phyloP scores from a whole-genome alignment of 2,329 filamentous ascomycete genomes.

The Capronia americana region DNA sequence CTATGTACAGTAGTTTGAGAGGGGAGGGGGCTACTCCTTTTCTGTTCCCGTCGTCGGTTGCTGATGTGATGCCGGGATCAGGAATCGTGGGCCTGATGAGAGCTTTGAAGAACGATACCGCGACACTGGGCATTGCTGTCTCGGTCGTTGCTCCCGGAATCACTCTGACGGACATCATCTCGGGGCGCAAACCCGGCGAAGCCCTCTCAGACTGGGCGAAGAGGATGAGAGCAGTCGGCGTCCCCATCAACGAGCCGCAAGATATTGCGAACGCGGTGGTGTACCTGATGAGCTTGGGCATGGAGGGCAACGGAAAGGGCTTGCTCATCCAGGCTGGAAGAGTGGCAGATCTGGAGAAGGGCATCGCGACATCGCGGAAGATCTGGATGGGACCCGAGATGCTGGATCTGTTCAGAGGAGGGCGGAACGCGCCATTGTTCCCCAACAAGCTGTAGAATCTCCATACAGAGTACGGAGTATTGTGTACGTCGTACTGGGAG shows the following conservation, averaged over 20 bases:
- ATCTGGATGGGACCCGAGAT: constrained; percentile 60
- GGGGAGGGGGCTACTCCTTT: no score
- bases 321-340: constrained; percentile 54
- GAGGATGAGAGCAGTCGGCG: constrained; percentile 52
- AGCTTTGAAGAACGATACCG: constrained; percentile 57
- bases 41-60: neutral
- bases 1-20: neutral
- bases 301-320: constrained; percentile 54
- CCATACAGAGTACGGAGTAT: neutral
- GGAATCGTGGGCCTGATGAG: constrained; percentile 58
- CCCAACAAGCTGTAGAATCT: constrained; percentile 39
- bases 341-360: constrained; percentile 54
- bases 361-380: constrained; percentile 53
- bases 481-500: no score
- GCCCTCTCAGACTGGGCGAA: constrained; percentile 50
- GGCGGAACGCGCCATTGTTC: constrained; percentile 44
- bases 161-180: constrained; percentile 55
- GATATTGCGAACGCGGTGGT: constrained; percentile 54
- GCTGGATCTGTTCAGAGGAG: constrained; percentile 56
- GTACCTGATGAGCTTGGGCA: constrained; percentile 53
- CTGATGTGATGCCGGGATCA: constrained; percentile 26
- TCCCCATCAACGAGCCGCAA: constrained; percentile 56
- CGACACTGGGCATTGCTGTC: constrained; percentile 54
- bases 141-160: constrained; percentile 58
- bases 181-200: constrained; percentile 44